These are phyloP conservation scores for Carex pumila DNA, from an alignment of 176 grass and related monocot genomes.

Conservation along the genomic window DNA sequence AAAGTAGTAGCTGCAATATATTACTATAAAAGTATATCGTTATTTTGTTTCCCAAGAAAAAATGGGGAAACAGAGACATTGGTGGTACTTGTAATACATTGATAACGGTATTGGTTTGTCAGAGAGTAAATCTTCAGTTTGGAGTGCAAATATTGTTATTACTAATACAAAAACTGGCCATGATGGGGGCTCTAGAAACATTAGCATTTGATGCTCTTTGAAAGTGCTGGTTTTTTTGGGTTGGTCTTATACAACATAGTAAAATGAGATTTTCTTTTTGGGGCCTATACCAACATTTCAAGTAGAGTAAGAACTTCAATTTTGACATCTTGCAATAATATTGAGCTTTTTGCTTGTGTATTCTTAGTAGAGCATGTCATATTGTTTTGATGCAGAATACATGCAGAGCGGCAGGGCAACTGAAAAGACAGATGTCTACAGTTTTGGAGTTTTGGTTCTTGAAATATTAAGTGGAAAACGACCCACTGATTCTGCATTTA, in stretches of 20 bases:
- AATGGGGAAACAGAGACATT: background rate
- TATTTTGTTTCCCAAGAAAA: background rate
- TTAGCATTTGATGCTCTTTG: background rate
- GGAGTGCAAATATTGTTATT: background rate
- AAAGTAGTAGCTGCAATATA: background rate
- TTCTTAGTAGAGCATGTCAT: background rate
- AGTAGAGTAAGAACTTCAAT: background rate
- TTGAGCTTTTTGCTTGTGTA: background rate
- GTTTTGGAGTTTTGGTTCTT: constrained; percentile 94
- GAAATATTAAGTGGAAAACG: constrained; percentile 89
- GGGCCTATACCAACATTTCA: background rate
- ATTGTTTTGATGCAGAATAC: constrained; percentile 54
- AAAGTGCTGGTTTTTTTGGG: background rate
- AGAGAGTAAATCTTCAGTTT: background rate
- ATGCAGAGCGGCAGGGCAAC: constrained; percentile 98
- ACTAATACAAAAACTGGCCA: background rate
- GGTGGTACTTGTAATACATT: background rate
- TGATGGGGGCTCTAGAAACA: background rate
- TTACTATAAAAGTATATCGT: background rate
- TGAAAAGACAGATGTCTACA: constrained; percentile 97
- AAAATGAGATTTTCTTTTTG: background rate
- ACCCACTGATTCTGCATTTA: constrained; percentile 93
- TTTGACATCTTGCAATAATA: background rate
- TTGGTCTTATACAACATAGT: background rate
- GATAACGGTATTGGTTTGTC: background rate